A percentile compares a stretch with the other conserved stretches of the same genome.
phyloP scores from a whole-genome alignment of 371 early-diverging fungal species.

The Mucor piriformis region DNA sequence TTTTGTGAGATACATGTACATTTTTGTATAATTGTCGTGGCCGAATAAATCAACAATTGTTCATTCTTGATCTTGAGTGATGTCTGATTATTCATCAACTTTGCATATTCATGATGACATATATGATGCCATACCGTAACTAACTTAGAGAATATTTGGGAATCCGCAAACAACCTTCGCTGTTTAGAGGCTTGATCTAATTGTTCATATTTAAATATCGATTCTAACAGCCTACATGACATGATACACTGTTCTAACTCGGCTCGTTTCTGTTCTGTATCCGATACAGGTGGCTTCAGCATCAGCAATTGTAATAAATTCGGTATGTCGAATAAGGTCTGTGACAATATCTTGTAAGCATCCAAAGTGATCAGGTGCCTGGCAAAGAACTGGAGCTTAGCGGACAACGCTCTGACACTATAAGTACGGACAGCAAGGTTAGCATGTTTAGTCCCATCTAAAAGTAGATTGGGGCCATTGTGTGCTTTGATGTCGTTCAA shows the following conservation, averaged over 20 bases:
- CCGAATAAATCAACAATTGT: slow-evolving; percentile 1
- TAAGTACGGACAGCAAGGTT: slow-evolving; percentile 1
- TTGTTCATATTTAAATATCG: slow-evolving; percentile 5
- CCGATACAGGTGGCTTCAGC: neutral
- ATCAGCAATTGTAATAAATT: neutral
- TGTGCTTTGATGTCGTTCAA: neutral
- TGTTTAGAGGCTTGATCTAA: neutral
- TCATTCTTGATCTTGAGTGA: neutral
- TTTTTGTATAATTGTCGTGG: slow-evolving; percentile 1
- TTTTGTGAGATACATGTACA: neutral
- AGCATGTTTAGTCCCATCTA: neutral
- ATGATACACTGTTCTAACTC: slow-evolving; percentile 4
- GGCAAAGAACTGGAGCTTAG: neutral
- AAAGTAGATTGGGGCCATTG: neutral
- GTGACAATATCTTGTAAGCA: neutral
- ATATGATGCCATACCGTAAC: neutral
- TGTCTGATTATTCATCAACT: neutral
- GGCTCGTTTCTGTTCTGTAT: neutral
- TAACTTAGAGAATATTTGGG: neutral
- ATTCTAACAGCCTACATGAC: slow-evolving; percentile 1
- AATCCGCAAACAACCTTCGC: neutral
- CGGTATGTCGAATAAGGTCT: neutral
- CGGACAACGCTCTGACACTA: slow-evolving; percentile 3
- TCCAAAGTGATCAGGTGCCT: neutral
- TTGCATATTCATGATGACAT: neutral